Evolutionary conservation across 352 stramenopile species (phyloP), one percentile per base, ranked within the genome.

Genomic region (Globisporangium cystogenes): DNA sequence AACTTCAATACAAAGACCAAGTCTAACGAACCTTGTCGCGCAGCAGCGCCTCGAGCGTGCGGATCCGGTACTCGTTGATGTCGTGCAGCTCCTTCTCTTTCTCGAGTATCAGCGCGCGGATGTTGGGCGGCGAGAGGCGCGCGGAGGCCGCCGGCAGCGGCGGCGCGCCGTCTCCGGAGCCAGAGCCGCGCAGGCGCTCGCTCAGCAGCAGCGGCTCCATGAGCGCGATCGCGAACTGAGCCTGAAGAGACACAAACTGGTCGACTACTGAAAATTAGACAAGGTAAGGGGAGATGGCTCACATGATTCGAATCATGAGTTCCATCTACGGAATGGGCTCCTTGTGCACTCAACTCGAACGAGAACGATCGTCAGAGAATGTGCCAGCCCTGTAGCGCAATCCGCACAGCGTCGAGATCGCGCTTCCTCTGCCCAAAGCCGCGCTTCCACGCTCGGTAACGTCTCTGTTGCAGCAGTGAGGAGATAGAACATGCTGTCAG

Each of bases 71-170:
- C 67, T 96, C 86, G 68, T 97, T 94, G 56, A 97, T 97, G 64
- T 96, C 88, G 61, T 96, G 87, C 26, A 97, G 78, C 65, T 97
- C 87, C 53, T 87, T 90, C 59, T 97, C 87, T 53, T 97, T 97
- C 55, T 93, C 72, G 42, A 89, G 67, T 51, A 97, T 95, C 8
- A 97, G 72, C 53, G 84, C 86, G 15, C 86, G 79, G 57, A 96
- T 92, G 57, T 88, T 83, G 49, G 66, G 66, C 1, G 77, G 72
- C 21, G 70, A 71, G 18, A 88, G 56, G 53, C 69, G 61, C 24
- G 63, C 58, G 26, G 31, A 27, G 4, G 21, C 44, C 18, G 26
- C 37, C 29, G 23, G 45, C 29, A 51, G 24, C 21, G 45, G 45
- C 45, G 23, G 36, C 20, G 14, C 12, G n/a, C 23, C 40, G 20